Conservation (phyloP, 768 basidiomycete genomes). For the Hysterangium stoloniferum region DNA sequence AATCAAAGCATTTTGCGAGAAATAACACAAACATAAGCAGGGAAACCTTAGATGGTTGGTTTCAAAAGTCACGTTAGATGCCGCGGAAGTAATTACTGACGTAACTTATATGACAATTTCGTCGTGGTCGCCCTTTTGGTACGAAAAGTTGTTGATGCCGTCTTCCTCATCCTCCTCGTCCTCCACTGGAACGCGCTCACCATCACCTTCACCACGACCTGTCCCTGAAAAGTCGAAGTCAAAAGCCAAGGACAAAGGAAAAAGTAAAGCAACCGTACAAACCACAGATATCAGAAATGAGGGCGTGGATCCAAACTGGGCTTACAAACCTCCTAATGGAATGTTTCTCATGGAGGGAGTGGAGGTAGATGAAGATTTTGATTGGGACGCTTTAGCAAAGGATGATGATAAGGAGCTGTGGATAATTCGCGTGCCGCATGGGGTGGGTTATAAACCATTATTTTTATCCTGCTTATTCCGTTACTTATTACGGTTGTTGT, state of each 20-base stretch:
- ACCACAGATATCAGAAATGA: slow-evolving; percentile 4
- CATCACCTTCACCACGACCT: not conserved
- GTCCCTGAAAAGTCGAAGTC: not conserved
- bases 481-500: slow-evolving; percentile 3
- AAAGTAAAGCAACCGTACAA: slow-evolving; percentile 1
- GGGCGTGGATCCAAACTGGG: slow-evolving; percentile 41
- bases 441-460: slow-evolving; percentile 35
- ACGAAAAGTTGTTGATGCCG: not conserved
- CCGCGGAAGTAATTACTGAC: not conserved
- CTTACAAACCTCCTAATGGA: slow-evolving; percentile 50
- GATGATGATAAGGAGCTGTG: slow-evolving; percentile 59
- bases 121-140: not conserved
- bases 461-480: not conserved
- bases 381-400: slow-evolving; percentile 56
- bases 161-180: not conserved
- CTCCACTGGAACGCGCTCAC: not conserved
- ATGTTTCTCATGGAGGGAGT: slow-evolving; percentile 38
- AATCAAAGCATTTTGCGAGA: too few relatives aligned
- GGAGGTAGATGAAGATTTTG: slow-evolving; percentile 42
- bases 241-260: not conserved
- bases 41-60: too few relatives aligned
- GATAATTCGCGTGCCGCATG: slow-evolving; percentile 61
- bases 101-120: not conserved
- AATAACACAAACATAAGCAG: too few relatives aligned
- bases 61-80: not conserved